Percentiles rank a stretch among this genome's conserved stretches.
Conservation (phyloP, 805 yeast species). For the Wickerhamiella kurtzmanii region DNA sequence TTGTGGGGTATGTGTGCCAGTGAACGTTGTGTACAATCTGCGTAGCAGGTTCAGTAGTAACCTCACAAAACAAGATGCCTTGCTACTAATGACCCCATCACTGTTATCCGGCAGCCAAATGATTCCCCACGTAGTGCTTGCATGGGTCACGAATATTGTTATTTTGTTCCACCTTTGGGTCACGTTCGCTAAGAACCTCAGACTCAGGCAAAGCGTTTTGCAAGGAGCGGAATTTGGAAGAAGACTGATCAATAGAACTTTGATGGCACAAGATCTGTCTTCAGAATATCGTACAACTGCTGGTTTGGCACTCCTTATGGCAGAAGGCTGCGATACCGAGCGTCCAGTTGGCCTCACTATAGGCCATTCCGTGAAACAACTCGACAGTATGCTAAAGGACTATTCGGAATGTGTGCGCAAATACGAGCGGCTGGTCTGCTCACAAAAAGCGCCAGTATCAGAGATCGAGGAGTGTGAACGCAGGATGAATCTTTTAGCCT, state of each 20-base stretch:
- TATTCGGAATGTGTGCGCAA: conserved; percentile 17
- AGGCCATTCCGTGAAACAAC: conserved; percentile 21
- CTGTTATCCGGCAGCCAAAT: conserved; percentile 23
- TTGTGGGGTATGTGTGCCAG: conserved; percentile 26
- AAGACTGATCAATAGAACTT: conserved; percentile 22
- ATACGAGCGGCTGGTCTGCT: conserved; percentile 16
- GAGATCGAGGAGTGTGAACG: neutral
- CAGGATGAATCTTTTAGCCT: conserved; percentile 11
- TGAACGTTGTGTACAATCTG: conserved; percentile 26
- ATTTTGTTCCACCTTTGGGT: conserved; percentile 22
- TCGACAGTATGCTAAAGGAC: conserved; percentile 19
- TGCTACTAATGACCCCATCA: conserved; percentile 27
- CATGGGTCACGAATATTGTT: conserved; percentile 21
- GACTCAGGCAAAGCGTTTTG: conserved; percentile 17
- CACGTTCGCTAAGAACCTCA: conserved; percentile 20
- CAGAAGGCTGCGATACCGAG: neutral
- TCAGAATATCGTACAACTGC: conserved; percentile 15
- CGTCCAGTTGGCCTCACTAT: conserved; percentile 13
- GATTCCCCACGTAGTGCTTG: conserved; percentile 25
- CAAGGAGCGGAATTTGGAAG: conserved; percentile 17
- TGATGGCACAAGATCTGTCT: conserved; percentile 25
- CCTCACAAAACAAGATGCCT: conserved; percentile 22
- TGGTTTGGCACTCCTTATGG: conserved; percentile 16
- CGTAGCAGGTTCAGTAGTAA: conserved; percentile 15
- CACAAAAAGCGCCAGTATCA: neutral